These are phyloP conservation scores for Alnus rubra DNA, from an alignment of 306 rosid species.

Conservation along the genomic window DNA sequence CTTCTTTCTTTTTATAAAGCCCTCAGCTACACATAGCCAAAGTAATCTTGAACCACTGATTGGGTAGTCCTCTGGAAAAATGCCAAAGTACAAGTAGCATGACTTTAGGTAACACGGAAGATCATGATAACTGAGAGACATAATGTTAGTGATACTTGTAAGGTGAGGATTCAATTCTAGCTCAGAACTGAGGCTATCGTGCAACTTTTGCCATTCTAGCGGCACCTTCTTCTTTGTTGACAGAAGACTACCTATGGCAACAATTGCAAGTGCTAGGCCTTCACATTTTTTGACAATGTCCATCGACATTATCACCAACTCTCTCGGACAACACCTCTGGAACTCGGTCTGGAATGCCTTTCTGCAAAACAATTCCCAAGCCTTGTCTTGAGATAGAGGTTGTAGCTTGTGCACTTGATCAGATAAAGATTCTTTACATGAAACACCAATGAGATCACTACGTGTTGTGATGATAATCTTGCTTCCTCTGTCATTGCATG, in stretches of 20 bases:
- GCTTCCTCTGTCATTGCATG: neutral
- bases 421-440: neutral
- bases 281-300: conserved; percentile 10
- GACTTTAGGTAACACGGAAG: conserved; percentile 19
- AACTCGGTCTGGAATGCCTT: conserved; percentile 5
- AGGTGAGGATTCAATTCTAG: conserved; percentile 10
- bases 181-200: neutral
- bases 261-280: conserved; percentile 24
- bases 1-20: neutral
- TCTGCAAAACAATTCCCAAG: neutral
- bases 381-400: neutral
- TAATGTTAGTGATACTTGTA: neutral
- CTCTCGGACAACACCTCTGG: neutral
- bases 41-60: neutral
- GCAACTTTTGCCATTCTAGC: conserved; percentile 13
- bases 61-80: conserved; percentile 20
- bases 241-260: conserved; percentile 13
- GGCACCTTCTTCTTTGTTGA: conserved; percentile 1
- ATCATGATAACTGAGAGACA: conserved; percentile 14
- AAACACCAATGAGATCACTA: neutral
- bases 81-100: conserved; percentile 26
- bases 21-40: conserved; percentile 18
- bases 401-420: neutral
- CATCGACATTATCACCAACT: neutral
- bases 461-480: neutral